Evolutionary conservation across 2,329 filamentous ascomycete genomes (phyloP).

Genomic region (Penicillium janthinellum): DNA sequence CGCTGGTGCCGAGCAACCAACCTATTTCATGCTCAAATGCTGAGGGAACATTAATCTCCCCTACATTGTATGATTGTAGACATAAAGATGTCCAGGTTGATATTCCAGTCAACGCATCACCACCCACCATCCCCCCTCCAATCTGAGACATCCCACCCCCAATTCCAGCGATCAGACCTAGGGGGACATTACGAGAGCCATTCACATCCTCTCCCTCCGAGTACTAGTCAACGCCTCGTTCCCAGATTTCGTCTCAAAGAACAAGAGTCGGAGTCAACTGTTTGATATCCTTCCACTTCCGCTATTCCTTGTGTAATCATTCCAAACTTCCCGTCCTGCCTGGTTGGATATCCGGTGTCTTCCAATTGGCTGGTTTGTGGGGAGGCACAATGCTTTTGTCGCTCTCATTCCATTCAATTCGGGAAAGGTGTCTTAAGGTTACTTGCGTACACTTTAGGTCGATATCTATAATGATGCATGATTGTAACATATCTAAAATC

Average conservation of each 20-base stretch:
- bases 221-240: conserved; percentile 1
- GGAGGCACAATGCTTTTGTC: neutral
- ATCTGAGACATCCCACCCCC: conserved; percentile 1
- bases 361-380: neutral
- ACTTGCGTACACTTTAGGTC: neutral
- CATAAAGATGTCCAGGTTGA: neutral
- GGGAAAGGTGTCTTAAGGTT: neutral
- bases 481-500: neutral
- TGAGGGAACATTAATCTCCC: neutral
- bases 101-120: neutral
- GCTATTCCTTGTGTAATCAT: neutral
- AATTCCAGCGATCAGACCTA: neutral
- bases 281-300: neutral
- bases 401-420: neutral
- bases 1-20: neutral
- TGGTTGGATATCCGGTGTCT: neutral
- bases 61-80: neutral
- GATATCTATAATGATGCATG: neutral
- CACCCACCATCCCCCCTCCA: neutral
- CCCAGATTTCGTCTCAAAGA: neutral
- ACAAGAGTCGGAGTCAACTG: neutral
- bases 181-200: neutral
- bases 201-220: neutral
- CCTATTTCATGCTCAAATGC: neutral
- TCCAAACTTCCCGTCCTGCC: neutral